These are phyloP conservation scores for Cytospora piceicola DNA, from an alignment of 2,329 filamentous ascomycete genomes.

Conservation along the genomic window DNA sequence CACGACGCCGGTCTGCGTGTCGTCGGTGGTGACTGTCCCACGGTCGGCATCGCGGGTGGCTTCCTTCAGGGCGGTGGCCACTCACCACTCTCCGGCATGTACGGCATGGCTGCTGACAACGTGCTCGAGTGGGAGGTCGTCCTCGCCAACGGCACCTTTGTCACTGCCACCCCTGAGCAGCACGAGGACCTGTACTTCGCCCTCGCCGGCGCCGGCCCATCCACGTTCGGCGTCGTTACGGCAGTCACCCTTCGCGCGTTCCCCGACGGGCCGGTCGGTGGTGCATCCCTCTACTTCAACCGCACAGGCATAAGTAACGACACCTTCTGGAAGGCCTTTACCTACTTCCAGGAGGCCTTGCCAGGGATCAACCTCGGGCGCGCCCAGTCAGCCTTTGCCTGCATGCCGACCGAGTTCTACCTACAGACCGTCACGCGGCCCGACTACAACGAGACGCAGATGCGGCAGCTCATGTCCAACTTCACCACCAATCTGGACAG, in stretches of 20 bases:
- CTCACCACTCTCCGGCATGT: conserved; percentile 52
- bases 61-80: conserved; percentile 58
- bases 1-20: conserved; percentile 46
- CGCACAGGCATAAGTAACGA: conserved; percentile 29
- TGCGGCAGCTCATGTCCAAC: no score
- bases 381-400: no score
- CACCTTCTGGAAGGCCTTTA: conserved; percentile 31
- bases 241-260: conserved; percentile 34
- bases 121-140: conserved; percentile 52
- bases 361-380: no score
- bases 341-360: no score
- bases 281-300: conserved; percentile 30
- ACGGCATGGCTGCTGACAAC: conserved; percentile 54
- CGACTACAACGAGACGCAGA: no score
- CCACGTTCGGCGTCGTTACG: conserved; percentile 41
- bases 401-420: no score
- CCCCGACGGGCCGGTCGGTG: conserved; percentile 30
- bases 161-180: conserved; percentile 49
- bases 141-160: conserved; percentile 48
- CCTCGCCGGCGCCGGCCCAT: conserved; percentile 53
- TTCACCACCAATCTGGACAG: no score
- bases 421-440: no score
- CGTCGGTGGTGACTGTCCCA: conserved; percentile 36
- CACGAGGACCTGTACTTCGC: conserved; percentile 63
- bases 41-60: conserved; percentile 54